phyloP scores from a whole-genome alignment of 1,139 yeast species.

The Geotrichum europaeum region DNA sequence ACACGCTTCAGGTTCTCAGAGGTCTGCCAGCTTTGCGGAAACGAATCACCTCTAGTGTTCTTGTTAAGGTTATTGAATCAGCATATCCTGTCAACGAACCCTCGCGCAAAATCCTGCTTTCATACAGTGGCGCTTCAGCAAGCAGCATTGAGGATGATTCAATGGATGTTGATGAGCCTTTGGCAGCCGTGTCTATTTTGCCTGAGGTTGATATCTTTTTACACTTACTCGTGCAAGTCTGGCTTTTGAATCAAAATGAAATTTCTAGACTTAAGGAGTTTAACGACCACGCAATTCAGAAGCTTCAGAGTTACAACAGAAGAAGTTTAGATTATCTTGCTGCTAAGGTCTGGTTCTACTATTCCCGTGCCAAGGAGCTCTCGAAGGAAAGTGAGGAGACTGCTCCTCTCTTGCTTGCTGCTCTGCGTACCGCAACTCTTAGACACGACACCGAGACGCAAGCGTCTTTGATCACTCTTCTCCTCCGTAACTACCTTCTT shows the following conservation, averaged over 20 bases:
- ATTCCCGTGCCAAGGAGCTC: conserved; percentile 72
- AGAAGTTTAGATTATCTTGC: conserved; percentile 80
- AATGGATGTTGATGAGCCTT: conserved; percentile 29
- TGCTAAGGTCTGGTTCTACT: conserved; percentile 92
- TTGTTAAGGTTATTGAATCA: conserved; percentile 49
- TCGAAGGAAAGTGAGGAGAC: conserved; percentile 50
- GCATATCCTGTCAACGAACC: conserved; percentile 48
- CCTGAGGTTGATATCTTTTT: conserved; percentile 81
- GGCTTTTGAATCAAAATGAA: conserved; percentile 58
- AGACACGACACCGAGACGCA: conserved; percentile 91
- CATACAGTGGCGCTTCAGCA: conserved; percentile 26
- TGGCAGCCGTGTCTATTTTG: conserved; percentile 37
- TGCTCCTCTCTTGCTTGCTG: conserved; percentile 61
- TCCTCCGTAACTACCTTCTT: conserved; percentile 72
- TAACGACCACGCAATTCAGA: conserved; percentile 45
- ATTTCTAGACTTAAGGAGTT: conserved; percentile 27
- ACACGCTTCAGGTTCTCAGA: conserved; percentile 77
- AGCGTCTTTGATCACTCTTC: conserved; percentile 75
- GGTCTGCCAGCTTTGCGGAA: conserved; percentile 74
- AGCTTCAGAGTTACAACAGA: conserved; percentile 62
- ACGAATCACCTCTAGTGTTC: conserved; percentile 48
- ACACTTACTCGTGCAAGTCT: conserved; percentile 72
- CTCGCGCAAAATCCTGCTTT: conserved; percentile 43
- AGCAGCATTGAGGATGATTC: conserved; percentile 13
- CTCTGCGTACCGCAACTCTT: conserved; percentile 81